These are phyloP conservation scores for Pneumocystis carinii DNA, from an alignment of 1,139 yeast species.

Conservation along the genomic window DNA sequence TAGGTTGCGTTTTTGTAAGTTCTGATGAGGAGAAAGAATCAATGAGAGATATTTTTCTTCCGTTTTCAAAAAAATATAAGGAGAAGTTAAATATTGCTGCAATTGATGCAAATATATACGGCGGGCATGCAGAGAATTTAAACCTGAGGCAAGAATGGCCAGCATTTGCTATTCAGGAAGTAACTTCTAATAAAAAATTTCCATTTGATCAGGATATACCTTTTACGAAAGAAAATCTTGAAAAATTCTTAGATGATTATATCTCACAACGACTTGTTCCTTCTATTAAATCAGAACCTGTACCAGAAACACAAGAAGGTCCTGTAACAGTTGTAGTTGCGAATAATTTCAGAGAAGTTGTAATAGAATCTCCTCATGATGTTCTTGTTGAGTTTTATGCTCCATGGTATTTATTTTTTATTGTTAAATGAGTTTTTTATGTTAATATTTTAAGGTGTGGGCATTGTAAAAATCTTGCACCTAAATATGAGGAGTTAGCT, in stretches of 20 bases:
- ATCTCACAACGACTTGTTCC: conserved; percentile 53
- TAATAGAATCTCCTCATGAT: conserved; percentile 60
- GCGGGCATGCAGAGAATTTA: conserved; percentile 78
- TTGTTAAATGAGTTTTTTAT: not conserved
- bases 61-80: conserved; percentile 58
- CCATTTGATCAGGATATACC: conserved; percentile 38
- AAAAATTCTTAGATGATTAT: conserved; percentile 49
- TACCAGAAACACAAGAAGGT: conserved; percentile 66
- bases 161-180: conserved; percentile 74
- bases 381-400: conserved; percentile 90
- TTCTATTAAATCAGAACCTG: conserved; percentile 67
- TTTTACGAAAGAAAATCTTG: conserved; percentile 33
- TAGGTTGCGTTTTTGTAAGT: conserved; percentile 77
- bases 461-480: conserved; percentile 92
- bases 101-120: conserved; percentile 65
- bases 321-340: conserved; percentile 73
- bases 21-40: conserved; percentile 50
- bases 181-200: conserved; percentile 52
- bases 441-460: conserved; percentile 36
- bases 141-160: conserved; percentile 82
- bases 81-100: conserved; percentile 80
- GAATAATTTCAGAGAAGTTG: conserved; percentile 58
- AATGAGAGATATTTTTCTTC: conserved; percentile 37
- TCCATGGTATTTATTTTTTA: conserved; percentile 51
- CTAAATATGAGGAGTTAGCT: conserved; percentile 73